Evolutionary conservation across 805 yeast species (phyloP), one percentile per base, ranked within the genome.

Genomic region (Clavispora asparagi): DNA sequence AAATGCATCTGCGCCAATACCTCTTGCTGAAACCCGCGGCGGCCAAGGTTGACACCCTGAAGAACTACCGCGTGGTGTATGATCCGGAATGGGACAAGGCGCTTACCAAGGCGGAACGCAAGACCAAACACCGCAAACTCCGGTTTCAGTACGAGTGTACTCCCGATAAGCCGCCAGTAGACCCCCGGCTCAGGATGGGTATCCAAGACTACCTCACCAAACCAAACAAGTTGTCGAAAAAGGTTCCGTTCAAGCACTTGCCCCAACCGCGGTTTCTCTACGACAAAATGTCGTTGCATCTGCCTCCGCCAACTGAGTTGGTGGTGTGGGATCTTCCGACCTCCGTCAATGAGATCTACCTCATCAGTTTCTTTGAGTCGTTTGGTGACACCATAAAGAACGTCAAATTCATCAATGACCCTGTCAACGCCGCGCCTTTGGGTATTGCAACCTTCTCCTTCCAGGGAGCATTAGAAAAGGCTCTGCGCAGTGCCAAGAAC

Each of bases 281-380:
- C 60, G 96, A 89, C 61, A 75, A 81, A 47, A 73, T 83, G 56
- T 87, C 95, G 0, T 59, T 87, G 11, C 95, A 94, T 0, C 82
- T 85, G 0, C 79, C 82, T 14, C 96, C 96, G 0, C 74, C 82
- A 4, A 67, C 78, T 8, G 90, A 85, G 56, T 62, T 90, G 33
- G 78, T 89, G 1, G 71, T 87, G 5, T 83, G 87, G 77, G 85
- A 83, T 16, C 68, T 83, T 42, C 83, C 87, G 3, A 57, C 74
- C 2, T 67, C 78, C 3, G 71, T 78, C n/a, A 73, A 76, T 39
- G 78, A 79, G 41, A 44, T 62, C 5, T 71, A 71, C 49, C 57
- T 71, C 27, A 52, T 59, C 14, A 80, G 83, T 50, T 81, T 77
- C 51, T 78, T 87, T 51, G 74, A 74, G 37, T 64, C 75, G 23